Evolutionary conservation across 164 flowering plant genomes (phyloP).

Genomic region (Akebia trifoliata): DNA sequence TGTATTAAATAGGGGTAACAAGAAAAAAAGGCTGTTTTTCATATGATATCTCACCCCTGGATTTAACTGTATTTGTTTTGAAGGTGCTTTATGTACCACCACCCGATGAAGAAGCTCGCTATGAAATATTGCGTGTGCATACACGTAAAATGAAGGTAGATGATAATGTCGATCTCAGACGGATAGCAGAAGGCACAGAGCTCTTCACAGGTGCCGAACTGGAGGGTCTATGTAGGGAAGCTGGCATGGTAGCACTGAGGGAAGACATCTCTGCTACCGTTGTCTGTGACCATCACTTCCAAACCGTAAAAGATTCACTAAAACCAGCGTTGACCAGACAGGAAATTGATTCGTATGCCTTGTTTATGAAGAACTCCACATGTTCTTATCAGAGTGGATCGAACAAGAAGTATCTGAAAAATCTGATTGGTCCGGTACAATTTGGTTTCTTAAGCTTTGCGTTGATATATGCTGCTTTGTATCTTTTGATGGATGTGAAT

Average conservation of each 20-base stretch:
- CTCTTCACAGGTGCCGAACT: constrained; percentile 92
- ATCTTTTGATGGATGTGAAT: constrained; percentile 10
- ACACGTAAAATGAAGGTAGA: constrained; percentile 66
- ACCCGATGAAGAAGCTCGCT: constrained; percentile 77
- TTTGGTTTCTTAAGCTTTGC: constrained; percentile 22
- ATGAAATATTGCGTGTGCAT: constrained; percentile 77
- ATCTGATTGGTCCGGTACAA: constrained; percentile 1
- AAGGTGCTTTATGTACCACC: constrained; percentile 95
- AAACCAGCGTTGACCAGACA: constrained; percentile 56
- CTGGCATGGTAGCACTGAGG: constrained; percentile 78
- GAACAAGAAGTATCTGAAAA: not conserved
- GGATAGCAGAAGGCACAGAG: constrained; percentile 75
- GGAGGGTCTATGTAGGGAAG: constrained; percentile 77
- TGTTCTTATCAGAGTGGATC: constrained; percentile 6
- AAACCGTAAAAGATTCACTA: constrained; percentile 40
- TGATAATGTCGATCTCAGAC: constrained; percentile 60
- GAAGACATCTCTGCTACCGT: constrained; percentile 66
- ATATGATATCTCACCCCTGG: no score
- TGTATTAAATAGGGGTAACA: no score
- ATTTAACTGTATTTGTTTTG: no score
- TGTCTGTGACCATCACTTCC: constrained; percentile 64
- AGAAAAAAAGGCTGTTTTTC: no score
- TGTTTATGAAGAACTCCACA: constrained; percentile 47
- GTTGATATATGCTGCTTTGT: constrained; percentile 23
- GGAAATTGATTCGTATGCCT: constrained; percentile 45